These are phyloP conservation scores for Lipomyces anomalus DNA, from an alignment of 805 yeast genomes.

Conservation along the genomic window DNA sequence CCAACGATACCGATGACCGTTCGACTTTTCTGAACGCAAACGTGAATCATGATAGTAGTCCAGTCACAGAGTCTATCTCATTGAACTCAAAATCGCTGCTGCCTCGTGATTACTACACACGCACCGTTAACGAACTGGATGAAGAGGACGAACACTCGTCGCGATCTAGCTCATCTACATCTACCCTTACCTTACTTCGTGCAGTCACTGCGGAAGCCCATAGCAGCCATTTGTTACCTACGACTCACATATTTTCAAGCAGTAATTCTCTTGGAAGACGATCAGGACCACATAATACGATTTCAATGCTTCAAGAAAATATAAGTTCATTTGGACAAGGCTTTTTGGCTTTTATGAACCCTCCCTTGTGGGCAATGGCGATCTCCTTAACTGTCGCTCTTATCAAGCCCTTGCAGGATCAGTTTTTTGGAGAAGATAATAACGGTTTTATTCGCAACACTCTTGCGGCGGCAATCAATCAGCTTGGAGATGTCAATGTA, in stretches of 20 bases:
- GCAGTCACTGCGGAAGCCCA: too few species aligned
- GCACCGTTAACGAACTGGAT: too few species aligned
- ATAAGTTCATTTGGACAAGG: too few species aligned
- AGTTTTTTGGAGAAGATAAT: conserved; percentile 40
- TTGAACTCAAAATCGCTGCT: conserved; percentile 11
- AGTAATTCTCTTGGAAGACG: too few species aligned
- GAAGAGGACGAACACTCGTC: too few species aligned
- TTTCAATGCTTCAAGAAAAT: too few species aligned
- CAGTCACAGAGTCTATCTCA: conserved; percentile 11
- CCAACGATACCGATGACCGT: neutral
- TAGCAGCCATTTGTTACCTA: too few species aligned
- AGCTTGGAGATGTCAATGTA: conserved; percentile 53
- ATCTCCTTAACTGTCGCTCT: conserved; percentile 56
- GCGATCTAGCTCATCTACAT: too few species aligned
- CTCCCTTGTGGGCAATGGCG: conserved; percentile 61
- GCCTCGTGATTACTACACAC: conserved; percentile 17
- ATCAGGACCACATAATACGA: too few species aligned
- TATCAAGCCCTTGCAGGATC: conserved; percentile 43
- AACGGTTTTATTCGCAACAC: conserved; percentile 47
- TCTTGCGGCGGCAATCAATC: conserved; percentile 47
- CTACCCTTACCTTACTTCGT: too few species aligned
- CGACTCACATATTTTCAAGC: too few species aligned
- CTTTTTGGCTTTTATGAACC: conserved; percentile 61
- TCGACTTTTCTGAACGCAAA: conserved; percentile 8
- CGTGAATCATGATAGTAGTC: neutral